Evolutionary conservation across 768 basidiomycete species (phyloP), one percentile per base, ranked within the genome.

Genomic region (Tremella mesenterica): DNA sequence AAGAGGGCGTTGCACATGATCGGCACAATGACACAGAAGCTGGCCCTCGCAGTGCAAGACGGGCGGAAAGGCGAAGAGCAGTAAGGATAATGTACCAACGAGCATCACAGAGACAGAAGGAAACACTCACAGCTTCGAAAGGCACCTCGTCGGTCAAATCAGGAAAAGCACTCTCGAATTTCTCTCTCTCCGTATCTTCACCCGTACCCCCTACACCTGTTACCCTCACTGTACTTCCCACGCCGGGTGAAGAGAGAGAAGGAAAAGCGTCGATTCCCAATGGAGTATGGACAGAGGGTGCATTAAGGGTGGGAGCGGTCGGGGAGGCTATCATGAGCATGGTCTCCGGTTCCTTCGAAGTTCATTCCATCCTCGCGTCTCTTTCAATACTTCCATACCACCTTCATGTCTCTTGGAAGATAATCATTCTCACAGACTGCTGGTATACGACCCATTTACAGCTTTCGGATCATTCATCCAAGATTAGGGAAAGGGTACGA

Each of bases 141-240:
- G 52, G 55, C 0, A 67, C 62, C 49, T 72, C 71, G 9, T 50
- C 59, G 4, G 55, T 48, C 29, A 73, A 50, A 60, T 73, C 71
- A 28, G 71, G 71, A 54, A 70, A 73, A 23, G 60, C 57, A 53
- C 60, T 69, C 54, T 70, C 69, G 45, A 73, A 73, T 52, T 65
- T 53, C 38, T 63, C 69, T 54, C 61, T 62, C 34, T 73, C 71
- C 28, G 44, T 55, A 49, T 69, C 65, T 20, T 65, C 57, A 1
- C 65, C 69, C 8, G 66, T 64, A 20, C 69, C 71, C 6, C 51
- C 60, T 12, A 59, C 58, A 23, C 71, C 71, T 9, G 71, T 73
- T 8, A 73, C 65, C 38, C 69, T 39, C 20, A 73, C 60, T 21
- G 67, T 60, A n/a, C 58, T 48, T 26, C 57, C 53, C 38, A 39